A percentile compares a stretch with the other conserved stretches of the same genome.
Conservation (phyloP, 805 yeast species). For the Hanseniaspora guilliermondii region DNA sequence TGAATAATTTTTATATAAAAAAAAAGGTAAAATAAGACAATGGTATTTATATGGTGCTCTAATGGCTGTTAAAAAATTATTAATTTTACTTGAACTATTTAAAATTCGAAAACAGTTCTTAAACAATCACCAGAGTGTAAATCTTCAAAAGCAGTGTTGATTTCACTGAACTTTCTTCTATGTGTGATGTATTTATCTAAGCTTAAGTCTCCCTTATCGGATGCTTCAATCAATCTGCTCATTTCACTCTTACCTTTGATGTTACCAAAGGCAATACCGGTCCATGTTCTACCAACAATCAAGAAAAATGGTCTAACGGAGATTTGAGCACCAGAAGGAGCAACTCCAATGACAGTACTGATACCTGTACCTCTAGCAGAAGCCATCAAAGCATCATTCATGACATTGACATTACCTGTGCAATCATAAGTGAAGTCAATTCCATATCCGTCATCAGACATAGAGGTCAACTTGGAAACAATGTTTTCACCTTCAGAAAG, state of each 20-base stretch:
- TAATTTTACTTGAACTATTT: background rate
- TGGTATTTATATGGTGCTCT: background rate
- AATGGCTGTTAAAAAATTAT: too few relatives aligned
- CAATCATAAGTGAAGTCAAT: conserved; percentile 93
- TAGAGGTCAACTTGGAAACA: conserved; percentile 69
- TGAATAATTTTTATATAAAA: background rate
- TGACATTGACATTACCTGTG: conserved; percentile 89
- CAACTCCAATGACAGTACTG: conserved; percentile 92
- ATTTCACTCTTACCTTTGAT: conserved; percentile 94
- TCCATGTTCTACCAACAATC: conserved; percentile 98
- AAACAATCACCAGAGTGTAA: conserved; percentile 90
- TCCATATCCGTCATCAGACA: conserved; percentile 79
- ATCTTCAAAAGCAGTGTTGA: conserved; percentile 85
- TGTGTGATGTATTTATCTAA: conserved; percentile 94
- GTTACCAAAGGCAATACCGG: conserved; percentile 99
- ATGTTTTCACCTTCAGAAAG: conserved; percentile 58
- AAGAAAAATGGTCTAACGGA: conserved; percentile 96
- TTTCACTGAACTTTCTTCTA: conserved; percentile 61
- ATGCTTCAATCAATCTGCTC: conserved; percentile 80
- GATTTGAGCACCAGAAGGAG: conserved; percentile 95
- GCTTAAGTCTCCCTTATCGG: conserved; percentile 65
- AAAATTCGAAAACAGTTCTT: conserved; percentile 64
- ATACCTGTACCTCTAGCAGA: conserved; percentile 99
- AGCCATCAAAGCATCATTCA: conserved; percentile 93
- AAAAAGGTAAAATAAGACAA: too few relatives aligned